Evolutionary conservation across 306 rosid genomes (phyloP).

Genomic region (Quercus glauca): DNA sequence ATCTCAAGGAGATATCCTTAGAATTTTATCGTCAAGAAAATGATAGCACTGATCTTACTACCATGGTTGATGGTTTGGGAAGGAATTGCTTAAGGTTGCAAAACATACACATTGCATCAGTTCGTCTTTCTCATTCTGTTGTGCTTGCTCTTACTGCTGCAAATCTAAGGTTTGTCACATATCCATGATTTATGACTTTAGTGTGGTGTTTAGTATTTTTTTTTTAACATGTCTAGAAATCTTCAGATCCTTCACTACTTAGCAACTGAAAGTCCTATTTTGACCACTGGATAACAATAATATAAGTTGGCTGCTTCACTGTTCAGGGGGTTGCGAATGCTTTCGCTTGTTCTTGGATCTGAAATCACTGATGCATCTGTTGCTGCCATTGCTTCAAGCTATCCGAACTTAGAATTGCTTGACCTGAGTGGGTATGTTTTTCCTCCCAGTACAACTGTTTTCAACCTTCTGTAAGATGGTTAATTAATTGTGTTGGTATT

Average conservation of each 20-base stretch:
- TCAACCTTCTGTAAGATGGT: neutral
- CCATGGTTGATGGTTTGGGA: conserved; percentile 68
- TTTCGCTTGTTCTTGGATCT: conserved; percentile 96
- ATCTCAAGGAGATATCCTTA: conserved; percentile 78
- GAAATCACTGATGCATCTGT: conserved; percentile 95
- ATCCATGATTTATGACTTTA: conserved; percentile 8
- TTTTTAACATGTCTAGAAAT: neutral
- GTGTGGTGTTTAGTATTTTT: neutral
- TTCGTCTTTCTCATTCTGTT: conserved; percentile 71
- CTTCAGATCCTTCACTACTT: neutral
- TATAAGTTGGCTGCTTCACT: conserved; percentile 13
- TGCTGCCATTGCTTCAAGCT: conserved; percentile 89
- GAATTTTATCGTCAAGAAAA: conserved; percentile 71
- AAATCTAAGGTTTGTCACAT: conserved; percentile 65
- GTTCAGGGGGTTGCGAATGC: conserved; percentile 78
- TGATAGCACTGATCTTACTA: conserved; percentile 63
- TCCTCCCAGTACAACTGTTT: conserved; percentile 2
- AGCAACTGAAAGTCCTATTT: neutral
- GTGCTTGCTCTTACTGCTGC: conserved; percentile 92
- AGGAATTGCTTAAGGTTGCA: conserved; percentile 78
- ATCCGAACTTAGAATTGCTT: conserved; percentile 77
- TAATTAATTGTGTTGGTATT: neutral
- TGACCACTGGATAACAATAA: conserved; percentile 6
- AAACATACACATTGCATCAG: conserved; percentile 88
- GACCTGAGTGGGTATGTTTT: conserved; percentile 91